Evolutionary conservation across 1,139 yeast species (phyloP).

Genomic region (Pneumocystis wakefieldiae): DNA sequence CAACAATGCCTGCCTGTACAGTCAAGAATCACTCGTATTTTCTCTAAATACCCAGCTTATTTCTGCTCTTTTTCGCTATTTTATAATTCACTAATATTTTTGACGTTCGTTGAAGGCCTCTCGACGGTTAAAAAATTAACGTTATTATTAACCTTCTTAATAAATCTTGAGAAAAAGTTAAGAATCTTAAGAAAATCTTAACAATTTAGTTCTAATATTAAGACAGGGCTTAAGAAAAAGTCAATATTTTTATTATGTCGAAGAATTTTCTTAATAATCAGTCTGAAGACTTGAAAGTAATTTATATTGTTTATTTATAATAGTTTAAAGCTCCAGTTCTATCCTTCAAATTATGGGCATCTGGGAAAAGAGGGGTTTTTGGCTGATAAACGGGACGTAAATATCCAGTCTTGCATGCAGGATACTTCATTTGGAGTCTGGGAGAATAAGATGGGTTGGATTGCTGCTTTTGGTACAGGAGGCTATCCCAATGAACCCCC

Average conservation of each 20-base stretch:
- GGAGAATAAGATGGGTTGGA: conserved; percentile 35
- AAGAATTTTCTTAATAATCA: neutral
- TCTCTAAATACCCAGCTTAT: neutral
- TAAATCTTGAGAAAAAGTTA: no score
- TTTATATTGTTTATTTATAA: neutral
- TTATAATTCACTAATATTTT: no score
- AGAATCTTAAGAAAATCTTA: no score
- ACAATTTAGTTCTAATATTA: no score
- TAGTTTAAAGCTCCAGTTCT: neutral
- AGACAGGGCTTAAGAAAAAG: no score
- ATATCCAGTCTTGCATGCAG: neutral
- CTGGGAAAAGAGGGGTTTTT: neutral
- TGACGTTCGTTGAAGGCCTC: no score
- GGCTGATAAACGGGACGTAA: neutral
- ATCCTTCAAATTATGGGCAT: neutral
- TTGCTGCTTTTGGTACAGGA: conserved; percentile 85
- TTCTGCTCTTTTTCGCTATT: neutral
- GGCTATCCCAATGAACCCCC: conserved; percentile 95
- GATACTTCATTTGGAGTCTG: neutral
- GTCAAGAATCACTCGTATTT: neutral
- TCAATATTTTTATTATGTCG: neutral
- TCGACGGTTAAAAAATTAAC: no score
- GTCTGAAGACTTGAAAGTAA: neutral
- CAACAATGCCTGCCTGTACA: neutral
- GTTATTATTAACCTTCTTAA: no score